phyloP scores from a whole-genome alignment of 192 early-diverging fungal species.

The Gigaspora rosea region DNA sequence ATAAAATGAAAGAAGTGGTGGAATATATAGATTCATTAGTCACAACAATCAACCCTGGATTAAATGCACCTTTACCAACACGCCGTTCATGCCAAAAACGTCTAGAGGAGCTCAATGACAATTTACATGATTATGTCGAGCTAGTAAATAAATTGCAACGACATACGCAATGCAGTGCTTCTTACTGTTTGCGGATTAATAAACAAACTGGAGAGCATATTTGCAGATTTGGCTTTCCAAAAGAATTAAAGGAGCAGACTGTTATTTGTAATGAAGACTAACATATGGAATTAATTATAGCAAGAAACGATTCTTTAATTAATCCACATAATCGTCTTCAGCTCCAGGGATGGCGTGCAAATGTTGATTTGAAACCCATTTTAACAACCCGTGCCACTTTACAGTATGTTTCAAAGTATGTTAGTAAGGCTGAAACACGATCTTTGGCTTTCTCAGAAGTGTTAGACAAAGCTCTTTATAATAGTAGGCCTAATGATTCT shows the following conservation, averaged over 20 bases:
- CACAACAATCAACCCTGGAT: neutral
- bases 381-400: neutral
- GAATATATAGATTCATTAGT: neutral
- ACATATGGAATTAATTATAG: neutral
- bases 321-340: neutral
- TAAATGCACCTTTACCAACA: neutral
- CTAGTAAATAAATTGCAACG: neutral
- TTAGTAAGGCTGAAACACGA: neutral
- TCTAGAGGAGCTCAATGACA: neutral
- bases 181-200: neutral
- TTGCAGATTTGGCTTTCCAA: neutral
- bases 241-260: neutral
- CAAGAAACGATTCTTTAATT: neutral
- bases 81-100: neutral
- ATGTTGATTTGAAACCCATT: conserved; percentile 3
- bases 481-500: neutral
- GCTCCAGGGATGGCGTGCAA: neutral
- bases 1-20: conserved; percentile 1
- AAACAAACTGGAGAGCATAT: neutral
- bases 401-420: neutral
- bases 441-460: conserved; percentile 13
- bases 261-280: neutral
- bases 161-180: neutral
- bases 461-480: neutral
- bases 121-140: neutral